Base-by-base conservation (phyloP, 2,329 filamentous ascomycete genomes). In the Verticillium tricorpus region DNA sequence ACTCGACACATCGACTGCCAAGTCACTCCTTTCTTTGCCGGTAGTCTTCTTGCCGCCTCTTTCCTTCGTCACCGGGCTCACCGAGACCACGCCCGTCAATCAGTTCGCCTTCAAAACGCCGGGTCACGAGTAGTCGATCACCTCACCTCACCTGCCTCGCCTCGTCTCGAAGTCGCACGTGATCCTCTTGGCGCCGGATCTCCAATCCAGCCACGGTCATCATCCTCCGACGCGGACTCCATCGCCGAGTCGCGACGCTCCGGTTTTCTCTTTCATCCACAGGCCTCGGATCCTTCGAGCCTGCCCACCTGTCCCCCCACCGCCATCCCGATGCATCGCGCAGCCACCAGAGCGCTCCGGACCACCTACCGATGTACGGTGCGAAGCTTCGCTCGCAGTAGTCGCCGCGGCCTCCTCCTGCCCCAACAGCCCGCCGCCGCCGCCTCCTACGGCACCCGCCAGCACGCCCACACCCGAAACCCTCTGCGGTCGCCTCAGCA, bases 261-360 rank as follows among this genome's bases (percentile, higher is more conserved):
- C 45, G 45, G 45, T 52, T 52, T 52, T 52, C 45, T 52, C n/a
- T 52, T n/a, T 19, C 45, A 52, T 52, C 9, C 37, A 25, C 45
- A 52, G 45, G 45, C 45, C 19, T 22, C 11, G 45, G 45, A 52
- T 52, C 45, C 45, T 52, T 25, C 45, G 45, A 52, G n/a, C 45
- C 45, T 52, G 45, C 19, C 19, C 5, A 52, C 45, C n/a, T 52
- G 12, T 28, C 28, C 19, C 45, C 45, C 45, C 45, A 52, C 45
- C 45, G 19, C 54, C 25, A 56, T 35, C 22, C 58, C 40, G 79
- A 93, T 93, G 90, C 89, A 89, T 85, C 89, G 88, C 78, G 89
- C 85, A 76, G 85, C 86, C 68, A 77, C 87, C 66, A 85, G 86
- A 80, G 85, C 85, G 71, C 79, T 90, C 74, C 86, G 89, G 80